Evolutionary conservation across 306 rosid species (phyloP).

Genomic region (Crataegus laevigata): DNA sequence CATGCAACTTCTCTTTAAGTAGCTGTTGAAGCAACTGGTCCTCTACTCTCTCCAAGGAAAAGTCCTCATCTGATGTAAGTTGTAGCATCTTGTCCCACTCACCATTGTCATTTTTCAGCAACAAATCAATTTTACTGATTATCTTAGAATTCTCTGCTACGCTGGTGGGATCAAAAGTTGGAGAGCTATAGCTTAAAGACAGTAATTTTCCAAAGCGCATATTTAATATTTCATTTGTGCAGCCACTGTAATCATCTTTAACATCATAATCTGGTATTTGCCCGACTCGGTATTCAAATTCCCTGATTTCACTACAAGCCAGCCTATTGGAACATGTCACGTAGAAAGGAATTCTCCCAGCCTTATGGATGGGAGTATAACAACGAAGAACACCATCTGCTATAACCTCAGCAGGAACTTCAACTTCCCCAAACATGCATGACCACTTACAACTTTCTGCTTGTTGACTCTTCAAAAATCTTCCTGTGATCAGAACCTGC

Average conservation of each 20-base stretch:
- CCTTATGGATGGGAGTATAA: slow-evolving; percentile 64
- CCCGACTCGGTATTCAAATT: slow-evolving; percentile 58
- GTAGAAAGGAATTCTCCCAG: slow-evolving; percentile 78
- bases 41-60: slow-evolving; percentile 47
- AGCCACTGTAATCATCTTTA: slow-evolving; percentile 25
- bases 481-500: slow-evolving; percentile 74
- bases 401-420: slow-evolving; percentile 68
- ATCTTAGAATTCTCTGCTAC: slow-evolving; percentile 36
- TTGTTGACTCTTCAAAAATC: slow-evolving; percentile 48
- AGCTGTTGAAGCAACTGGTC: slow-evolving; percentile 61
- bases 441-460: slow-evolving; percentile 62
- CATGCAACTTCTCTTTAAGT: slow-evolving; percentile 56
- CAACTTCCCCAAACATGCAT: slow-evolving; percentile 88
- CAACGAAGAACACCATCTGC: slow-evolving; percentile 67
- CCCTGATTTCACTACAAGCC: slow-evolving; percentile 89
- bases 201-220: slow-evolving; percentile 46
- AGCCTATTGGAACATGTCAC: slow-evolving; percentile 80
- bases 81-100: slow-evolving; percentile 59
- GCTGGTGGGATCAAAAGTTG: slow-evolving; percentile 21
- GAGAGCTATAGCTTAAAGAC: slow-evolving; percentile 27
- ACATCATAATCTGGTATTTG: slow-evolving; percentile 26
- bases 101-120: slow-evolving; percentile 45
- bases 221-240: slow-evolving; percentile 21
- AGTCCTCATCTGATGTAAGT: slow-evolving; percentile 34
- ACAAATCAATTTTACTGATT: slow-evolving; percentile 45